These are phyloP conservation scores for Stropharia rugosoannulata DNA, from an alignment of 768 basidiomycete genomes.

Conservation along the genomic window DNA sequence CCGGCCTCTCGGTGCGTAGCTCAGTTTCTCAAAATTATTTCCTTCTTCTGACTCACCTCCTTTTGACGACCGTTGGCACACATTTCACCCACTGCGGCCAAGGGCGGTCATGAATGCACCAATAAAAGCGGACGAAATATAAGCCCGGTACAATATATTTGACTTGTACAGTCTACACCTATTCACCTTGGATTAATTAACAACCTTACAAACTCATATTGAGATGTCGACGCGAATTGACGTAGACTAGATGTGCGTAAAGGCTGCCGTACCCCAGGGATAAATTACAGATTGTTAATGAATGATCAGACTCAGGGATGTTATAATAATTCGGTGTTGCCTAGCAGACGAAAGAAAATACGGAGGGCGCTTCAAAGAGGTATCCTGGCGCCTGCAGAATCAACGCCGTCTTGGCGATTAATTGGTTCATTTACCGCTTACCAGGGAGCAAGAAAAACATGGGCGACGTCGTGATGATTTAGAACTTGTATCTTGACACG, in stretches of 20 bases:
- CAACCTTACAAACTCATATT: no score
- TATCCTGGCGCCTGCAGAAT: constrained; percentile 52
- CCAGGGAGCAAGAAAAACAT: constrained; percentile 91
- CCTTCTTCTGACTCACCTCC: constrained; percentile 5
- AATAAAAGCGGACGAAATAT: constrained; percentile 55
- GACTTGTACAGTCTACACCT: no score
- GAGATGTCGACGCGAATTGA: no score
- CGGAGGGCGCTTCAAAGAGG: constrained; percentile 83
- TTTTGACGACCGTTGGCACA: constrained; percentile 84
- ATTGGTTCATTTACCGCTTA: constrained; percentile 30
- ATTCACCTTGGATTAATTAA: no score
- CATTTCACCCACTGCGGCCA: constrained; percentile 87
- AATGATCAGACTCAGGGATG: no score
- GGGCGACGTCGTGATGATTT: constrained; percentile 60
- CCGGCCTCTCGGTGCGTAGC: constrained; percentile 64
- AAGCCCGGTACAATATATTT: not conserved
- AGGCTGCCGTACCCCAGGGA: no score
- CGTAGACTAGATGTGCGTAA: no score
- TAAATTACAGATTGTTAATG: no score
- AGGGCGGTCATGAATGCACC: constrained; percentile 76
- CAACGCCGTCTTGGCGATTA: not conserved
- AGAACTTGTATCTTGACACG: constrained; percentile 81
- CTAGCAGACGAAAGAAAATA: constrained; percentile 95
- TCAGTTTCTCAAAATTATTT: not conserved
- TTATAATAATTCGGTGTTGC: constrained; percentile 76